Evolutionary conservation across 2,329 filamentous ascomycete species (phyloP).

Genomic region (Scedosporium minutisporum): DNA sequence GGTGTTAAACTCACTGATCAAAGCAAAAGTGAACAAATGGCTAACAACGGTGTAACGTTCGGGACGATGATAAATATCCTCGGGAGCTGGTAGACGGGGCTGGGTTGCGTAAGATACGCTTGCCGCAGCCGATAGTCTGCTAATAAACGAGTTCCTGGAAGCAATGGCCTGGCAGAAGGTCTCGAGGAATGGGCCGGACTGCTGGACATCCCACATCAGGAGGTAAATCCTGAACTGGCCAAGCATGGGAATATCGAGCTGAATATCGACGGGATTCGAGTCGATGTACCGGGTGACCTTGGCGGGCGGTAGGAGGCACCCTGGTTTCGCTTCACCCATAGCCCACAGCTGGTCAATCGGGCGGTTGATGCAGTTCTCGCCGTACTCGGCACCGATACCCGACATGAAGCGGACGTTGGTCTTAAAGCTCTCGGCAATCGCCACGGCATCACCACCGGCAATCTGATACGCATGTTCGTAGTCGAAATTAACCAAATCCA

Average conservation of each 20-base stretch:
- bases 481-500: conserved; percentile 51
- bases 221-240: conserved; percentile 71
- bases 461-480: conserved; percentile 48
- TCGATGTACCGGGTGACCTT: conserved; percentile 67
- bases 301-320: conserved; percentile 52
- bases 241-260: conserved; percentile 68
- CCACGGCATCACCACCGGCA: conserved; percentile 51
- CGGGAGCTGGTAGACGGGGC: conserved; percentile 44
- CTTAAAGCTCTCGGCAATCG: conserved; percentile 58
- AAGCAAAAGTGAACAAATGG: conserved; percentile 57
- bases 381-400: conserved; percentile 56
- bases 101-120: conserved; percentile 52
- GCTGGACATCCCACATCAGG: conserved; percentile 52
- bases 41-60: conserved; percentile 61
- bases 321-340: conserved; percentile 41
- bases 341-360: conserved; percentile 27
- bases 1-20: conserved; percentile 46
- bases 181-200: conserved; percentile 47
- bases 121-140: conserved; percentile 48
- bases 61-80: conserved; percentile 57
- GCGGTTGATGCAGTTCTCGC: conserved; percentile 40
- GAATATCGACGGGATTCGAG: conserved; percentile 67
- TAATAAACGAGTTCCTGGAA: conserved; percentile 43
- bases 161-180: conserved; percentile 47
- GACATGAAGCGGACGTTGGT: conserved; percentile 66